Conservation (phyloP, 495 filamentous ascomycete species). For the Penicillium mononematosum region DNA sequence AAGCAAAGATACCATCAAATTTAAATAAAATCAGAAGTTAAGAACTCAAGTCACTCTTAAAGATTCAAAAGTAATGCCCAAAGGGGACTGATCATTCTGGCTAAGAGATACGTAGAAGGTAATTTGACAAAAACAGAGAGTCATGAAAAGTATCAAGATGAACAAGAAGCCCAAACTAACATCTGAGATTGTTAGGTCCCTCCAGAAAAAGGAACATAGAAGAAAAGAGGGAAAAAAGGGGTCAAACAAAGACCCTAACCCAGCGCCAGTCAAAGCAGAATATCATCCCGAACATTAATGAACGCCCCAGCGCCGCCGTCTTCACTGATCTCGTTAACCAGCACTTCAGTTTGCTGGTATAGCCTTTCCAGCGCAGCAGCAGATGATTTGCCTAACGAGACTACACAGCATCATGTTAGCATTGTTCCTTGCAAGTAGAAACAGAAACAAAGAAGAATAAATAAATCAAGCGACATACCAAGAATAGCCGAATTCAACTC, state of each 20-base stretch:
- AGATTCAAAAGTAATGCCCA: background rate
- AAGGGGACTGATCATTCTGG: background rate
- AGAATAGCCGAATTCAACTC: constrained; percentile 93
- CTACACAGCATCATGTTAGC: constrained; percentile 46
- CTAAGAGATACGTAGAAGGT: background rate
- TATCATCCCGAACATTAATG: constrained; percentile 72
- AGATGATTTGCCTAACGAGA: constrained; percentile 85
- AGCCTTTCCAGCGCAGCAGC: constrained; percentile 83
- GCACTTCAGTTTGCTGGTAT: constrained; percentile 80
- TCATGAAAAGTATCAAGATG: background rate
- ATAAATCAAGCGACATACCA: constrained; percentile 53
- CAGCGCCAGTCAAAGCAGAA: constrained; percentile 44
- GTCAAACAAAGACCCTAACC: background rate
- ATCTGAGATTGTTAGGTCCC: background rate
- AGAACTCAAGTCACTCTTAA: background rate
- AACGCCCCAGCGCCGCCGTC: constrained; percentile 85
- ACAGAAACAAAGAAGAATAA: background rate
- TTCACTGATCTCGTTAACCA: constrained; percentile 78
- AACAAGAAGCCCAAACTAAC: background rate
- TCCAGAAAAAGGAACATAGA: background rate
- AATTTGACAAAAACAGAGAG: background rate
- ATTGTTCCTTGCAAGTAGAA: background rate
- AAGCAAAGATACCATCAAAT: too few relatives aligned
- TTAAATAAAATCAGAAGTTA: too few relatives aligned
- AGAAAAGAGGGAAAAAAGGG: background rate